Percentiles rank a stretch among this genome's conserved stretches.
These are phyloP conservation scores for Hericium coralloides DNA, from an alignment of 768 basidiomycete genomes.

Conservation along the genomic window DNA sequence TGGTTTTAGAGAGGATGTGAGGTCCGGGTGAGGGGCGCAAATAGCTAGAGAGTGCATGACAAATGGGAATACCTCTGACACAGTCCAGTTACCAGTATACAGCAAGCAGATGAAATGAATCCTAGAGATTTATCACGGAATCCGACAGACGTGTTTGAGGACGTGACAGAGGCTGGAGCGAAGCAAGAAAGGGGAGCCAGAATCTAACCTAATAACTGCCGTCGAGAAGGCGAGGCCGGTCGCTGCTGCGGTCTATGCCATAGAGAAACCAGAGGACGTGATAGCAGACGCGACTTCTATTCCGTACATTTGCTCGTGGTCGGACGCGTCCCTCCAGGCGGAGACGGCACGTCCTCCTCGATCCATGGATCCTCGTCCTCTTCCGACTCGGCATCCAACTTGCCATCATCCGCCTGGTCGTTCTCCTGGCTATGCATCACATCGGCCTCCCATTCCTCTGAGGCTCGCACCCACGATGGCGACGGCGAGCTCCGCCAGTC, in stretches of 20 bases:
- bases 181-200: conserved; percentile 29
- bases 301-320: conserved; percentile 75
- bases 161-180: conserved; percentile 43
- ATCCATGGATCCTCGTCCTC: conserved; percentile 31
- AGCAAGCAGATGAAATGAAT: no score
- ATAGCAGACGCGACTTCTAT: conserved; percentile 70
- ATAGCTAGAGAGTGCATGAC: no score
- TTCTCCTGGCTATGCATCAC: conserved; percentile 16
- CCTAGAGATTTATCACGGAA: no score
- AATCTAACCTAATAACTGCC: conserved; percentile 44
- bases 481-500: conserved; percentile 28
- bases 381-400: conserved; percentile 30
- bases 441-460: conserved; percentile 39
- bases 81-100: no score
- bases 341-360: conserved; percentile 7
- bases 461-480: conserved; percentile 33
- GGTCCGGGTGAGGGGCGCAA: no score
- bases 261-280: conserved; percentile 77
- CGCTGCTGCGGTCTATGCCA: conserved; percentile 63
- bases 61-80: no score
- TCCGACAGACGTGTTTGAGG: no score
- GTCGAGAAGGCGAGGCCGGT: conserved; percentile 87
- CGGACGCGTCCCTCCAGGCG: conserved; percentile 38
- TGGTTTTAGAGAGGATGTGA: no score
- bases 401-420: conserved; percentile 26